phyloP scores from a whole-genome alignment of 192 early-diverging fungal species.

The Backusella circina region DNA sequence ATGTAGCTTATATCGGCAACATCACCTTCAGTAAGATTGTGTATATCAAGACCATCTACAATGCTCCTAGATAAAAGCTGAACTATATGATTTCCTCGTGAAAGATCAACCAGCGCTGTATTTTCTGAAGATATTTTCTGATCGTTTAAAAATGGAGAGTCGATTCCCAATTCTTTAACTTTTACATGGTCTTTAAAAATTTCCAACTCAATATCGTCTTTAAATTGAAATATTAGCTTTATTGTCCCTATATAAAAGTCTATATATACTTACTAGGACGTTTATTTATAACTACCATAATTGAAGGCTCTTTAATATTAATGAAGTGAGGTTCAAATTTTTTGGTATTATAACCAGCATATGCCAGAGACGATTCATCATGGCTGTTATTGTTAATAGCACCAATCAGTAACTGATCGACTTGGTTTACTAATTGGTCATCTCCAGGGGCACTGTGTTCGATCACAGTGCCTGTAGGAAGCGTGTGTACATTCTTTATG shows the following conservation, averaged over 20 bases:
- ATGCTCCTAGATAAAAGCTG: neutral
- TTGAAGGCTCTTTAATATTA: neutral
- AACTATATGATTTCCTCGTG: neutral
- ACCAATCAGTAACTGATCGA: neutral
- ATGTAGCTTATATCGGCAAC: neutral
- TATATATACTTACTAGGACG: neutral
- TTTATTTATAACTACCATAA: neutral
- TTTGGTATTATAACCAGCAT: neutral
- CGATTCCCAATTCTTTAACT: neutral
- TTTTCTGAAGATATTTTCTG: neutral
- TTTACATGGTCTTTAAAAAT: neutral
- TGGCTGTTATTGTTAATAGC: neutral
- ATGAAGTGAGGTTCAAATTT: neutral
- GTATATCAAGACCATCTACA: neutral
- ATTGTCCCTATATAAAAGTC: neutral
- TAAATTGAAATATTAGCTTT: neutral
- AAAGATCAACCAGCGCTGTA: neutral
- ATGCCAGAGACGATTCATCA: neutral
- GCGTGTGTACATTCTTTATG: neutral
- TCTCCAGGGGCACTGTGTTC: neutral
- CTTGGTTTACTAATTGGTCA: neutral
- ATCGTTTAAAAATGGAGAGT: neutral
- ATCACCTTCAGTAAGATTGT: neutral
- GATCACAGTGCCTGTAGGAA: neutral
- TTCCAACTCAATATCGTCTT: neutral